Evolutionary conservation across 352 stramenopile species (phyloP).

Genomic region (Phytophthora nicotianae): DNA sequence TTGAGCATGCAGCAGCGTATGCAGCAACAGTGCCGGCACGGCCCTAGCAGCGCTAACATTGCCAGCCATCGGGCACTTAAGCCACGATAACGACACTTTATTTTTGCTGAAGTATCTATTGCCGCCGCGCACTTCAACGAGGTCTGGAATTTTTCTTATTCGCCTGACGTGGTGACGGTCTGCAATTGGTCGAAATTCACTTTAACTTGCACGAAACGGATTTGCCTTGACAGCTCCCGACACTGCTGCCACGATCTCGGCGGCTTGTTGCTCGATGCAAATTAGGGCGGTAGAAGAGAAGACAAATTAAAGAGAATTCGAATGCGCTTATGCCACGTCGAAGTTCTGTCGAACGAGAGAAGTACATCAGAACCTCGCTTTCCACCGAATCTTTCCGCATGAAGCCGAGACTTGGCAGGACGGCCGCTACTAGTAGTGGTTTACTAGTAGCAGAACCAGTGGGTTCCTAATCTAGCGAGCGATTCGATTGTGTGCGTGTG

Average conservation of each 20-base stretch:
- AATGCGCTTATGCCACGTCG: too few relatives aligned
- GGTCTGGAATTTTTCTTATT: conserved; percentile 39
- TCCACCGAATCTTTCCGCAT: too few relatives aligned
- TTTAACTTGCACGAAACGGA: conserved; percentile 32
- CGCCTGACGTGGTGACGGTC: conserved; percentile 27
- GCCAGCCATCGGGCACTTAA: too few relatives aligned
- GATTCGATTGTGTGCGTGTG: too few relatives aligned
- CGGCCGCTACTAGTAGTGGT: too few relatives aligned
- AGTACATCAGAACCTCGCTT: too few relatives aligned
- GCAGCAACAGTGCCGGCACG: not conserved
- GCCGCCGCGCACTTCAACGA: conserved; percentile 21
- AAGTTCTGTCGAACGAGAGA: too few relatives aligned
- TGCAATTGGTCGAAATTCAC: conserved; percentile 29
- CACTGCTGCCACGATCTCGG: not conserved
- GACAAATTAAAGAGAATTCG: conserved; percentile 18
- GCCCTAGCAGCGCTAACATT: not conserved
- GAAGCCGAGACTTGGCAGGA: too few relatives aligned
- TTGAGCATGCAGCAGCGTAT: not conserved
- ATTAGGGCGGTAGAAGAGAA: conserved; percentile 19
- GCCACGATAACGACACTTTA: too few relatives aligned
- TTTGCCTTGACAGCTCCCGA: not conserved
- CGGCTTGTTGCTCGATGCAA: conserved; percentile 17
- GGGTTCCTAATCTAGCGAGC: too few relatives aligned
- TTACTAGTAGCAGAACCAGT: too few relatives aligned
- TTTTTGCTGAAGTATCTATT: conserved; percentile 7